These are phyloP conservation scores for Dipodascopsis uninucleata DNA, from an alignment of 805 yeast genomes.

Conservation along the genomic window DNA sequence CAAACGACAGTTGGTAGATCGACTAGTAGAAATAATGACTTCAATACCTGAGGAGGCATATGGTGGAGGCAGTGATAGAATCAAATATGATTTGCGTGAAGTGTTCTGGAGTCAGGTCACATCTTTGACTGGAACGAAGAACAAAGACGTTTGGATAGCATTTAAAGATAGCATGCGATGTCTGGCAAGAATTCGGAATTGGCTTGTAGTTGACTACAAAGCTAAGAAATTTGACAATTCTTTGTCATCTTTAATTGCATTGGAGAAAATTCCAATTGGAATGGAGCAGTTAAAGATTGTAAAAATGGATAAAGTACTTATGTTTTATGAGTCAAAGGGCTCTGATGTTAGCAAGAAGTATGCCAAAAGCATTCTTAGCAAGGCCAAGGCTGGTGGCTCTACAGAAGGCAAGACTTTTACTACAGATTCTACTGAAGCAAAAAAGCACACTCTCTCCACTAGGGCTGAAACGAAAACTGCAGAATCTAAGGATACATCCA, in stretches of 20 bases:
- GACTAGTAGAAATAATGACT: slow-evolving; percentile 21
- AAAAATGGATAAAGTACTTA: slow-evolving; percentile 27
- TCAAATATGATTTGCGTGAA: slow-evolving; percentile 23
- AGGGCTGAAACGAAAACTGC: slow-evolving; percentile 4
- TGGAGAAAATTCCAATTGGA: slow-evolving; percentile 18
- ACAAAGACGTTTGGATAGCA: slow-evolving; percentile 19
- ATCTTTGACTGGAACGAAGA: slow-evolving; percentile 9
- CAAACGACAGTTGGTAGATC: slow-evolving; percentile 12
- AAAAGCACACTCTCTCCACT: slow-evolving; percentile 1
- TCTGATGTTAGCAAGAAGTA: slow-evolving; percentile 13
- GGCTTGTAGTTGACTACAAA: slow-evolving; percentile 28
- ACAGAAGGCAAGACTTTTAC: not conserved
- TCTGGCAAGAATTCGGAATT: slow-evolving; percentile 29
- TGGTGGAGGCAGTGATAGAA: slow-evolving; percentile 8
- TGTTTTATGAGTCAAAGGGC: slow-evolving; percentile 19
- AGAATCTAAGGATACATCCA: not conserved
- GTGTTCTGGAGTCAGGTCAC: slow-evolving; percentile 15
- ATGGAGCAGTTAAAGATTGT: slow-evolving; percentile 18
- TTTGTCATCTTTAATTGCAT: slow-evolving; percentile 12
- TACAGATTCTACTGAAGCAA: not conserved
- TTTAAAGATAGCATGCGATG: slow-evolving; percentile 18
- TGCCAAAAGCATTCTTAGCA: slow-evolving; percentile 15
- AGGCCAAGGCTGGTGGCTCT: slow-evolving; percentile 7
- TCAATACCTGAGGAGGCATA: slow-evolving; percentile 29
- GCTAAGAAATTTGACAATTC: slow-evolving; percentile 21